Evolutionary conservation across 768 basidiomycete genomes (phyloP), one percentile per base, ranked within the genome.

Genomic region (Suillus ampliporus): DNA sequence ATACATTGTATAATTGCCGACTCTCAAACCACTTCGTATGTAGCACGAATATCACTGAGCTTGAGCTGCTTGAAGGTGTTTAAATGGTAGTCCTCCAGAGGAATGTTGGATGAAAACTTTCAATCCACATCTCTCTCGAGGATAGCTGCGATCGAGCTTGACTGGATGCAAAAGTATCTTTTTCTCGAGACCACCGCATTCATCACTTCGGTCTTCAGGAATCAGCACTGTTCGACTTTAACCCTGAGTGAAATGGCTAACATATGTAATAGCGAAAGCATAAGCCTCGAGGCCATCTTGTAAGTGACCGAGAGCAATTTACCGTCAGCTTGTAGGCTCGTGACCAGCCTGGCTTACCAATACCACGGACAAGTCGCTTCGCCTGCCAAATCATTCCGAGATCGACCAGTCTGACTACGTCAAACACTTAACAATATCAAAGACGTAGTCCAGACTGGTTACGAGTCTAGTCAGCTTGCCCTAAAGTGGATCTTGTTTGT

Each of bases 401-500:
- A n/a, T n/a, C n/a, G n/a, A n/a, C n/a, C n/a, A n/a, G n/a, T n/a
- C n/a, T n/a, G n/a, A n/a, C n/a, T n/a, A n/a, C n/a, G n/a, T n/a
- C n/a, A n/a, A n/a, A n/a, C n/a, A n/a, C n/a, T n/a, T n/a, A n/a
- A n/a, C n/a, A n/a, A n/a, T n/a, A n/a, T n/a, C n/a, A n/a, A n/a
- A n/a, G n/a, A n/a, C n/a, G n/a, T n/a, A n/a, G n/a, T n/a, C n/a
- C n/a, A n/a, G n/a, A n/a, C n/a, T n/a, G n/a, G n/a, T n/a, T n/a
- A n/a, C n/a, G n/a, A n/a, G n/a, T n/a, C n/a, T n/a, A n/a, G n/a
- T n/a, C n/a, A n/a, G 61, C 66, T 63, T 65, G 66, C 69, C 69
- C 69, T 70, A 69, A 70, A 68, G 61, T 21, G 26, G 34, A 63
- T 47, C 17, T 59, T 23, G 28, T 31, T 62, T 19, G 41, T n/a